Evolutionary conservation across 371 early-diverging fungal genomes (phyloP).

Genomic region (Actinomortierella wolfii): DNA sequence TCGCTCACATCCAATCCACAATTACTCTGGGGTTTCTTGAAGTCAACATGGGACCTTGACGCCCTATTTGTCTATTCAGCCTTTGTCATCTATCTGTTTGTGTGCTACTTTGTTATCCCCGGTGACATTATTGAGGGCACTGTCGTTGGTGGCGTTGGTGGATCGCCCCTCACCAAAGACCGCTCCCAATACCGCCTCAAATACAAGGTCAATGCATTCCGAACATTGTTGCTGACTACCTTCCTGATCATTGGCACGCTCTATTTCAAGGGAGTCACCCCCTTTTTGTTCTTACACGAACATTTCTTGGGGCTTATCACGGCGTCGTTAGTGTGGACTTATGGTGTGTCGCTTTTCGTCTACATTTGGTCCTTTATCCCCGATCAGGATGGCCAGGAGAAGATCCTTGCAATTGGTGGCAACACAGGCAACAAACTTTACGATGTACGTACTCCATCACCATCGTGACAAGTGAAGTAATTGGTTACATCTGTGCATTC

Average conservation of each 20-base stretch:
- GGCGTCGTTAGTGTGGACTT: conserved; percentile 70
- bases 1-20: conserved; percentile 16
- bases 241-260: conserved; percentile 47
- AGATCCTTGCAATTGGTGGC: conserved; percentile 83
- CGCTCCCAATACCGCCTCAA: conserved; percentile 44
- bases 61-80: conserved; percentile 62
- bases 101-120: conserved; percentile 69
- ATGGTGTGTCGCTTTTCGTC: conserved; percentile 65
- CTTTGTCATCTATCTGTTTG: conserved; percentile 73
- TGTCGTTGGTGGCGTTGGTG: conserved; percentile 59
- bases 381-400: conserved; percentile 45
- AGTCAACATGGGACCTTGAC: conserved; percentile 41
- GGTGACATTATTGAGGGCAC: conserved; percentile 74
- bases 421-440: conserved; percentile 89
- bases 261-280: conserved; percentile 53
- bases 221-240: conserved; percentile 64
- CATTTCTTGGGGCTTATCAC: conserved; percentile 73
- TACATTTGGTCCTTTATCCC: conserved; percentile 78
- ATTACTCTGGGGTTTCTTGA: conserved; percentile 36
- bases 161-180: conserved; percentile 24
- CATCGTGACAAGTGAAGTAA: neutral
- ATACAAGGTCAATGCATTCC: conserved; percentile 51
- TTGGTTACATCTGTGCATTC: neutral
- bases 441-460: conserved; percentile 63
- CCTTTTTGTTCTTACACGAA: conserved; percentile 77